phyloP scores from a whole-genome alignment of 1,284 basidiomycete species.

The Cerioporus squamosus region DNA sequence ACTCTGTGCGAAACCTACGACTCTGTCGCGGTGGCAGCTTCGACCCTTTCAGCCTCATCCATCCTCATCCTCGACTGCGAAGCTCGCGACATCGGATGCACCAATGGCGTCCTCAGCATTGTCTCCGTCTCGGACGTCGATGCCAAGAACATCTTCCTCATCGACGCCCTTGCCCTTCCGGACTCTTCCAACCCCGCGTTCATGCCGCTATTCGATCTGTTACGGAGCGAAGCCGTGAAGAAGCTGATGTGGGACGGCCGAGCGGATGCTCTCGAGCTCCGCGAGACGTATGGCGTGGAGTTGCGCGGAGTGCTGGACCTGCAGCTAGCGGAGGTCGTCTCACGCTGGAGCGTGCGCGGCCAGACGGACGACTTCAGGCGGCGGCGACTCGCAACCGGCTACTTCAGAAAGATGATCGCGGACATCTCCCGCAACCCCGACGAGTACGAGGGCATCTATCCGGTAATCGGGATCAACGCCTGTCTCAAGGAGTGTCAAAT shows the following conservation, averaged over 20 bases:
- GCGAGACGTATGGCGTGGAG: constrained; percentile 31
- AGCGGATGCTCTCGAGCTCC: constrained; percentile 46
- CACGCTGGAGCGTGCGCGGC: constrained; percentile 19
- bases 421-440: background rate
- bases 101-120: constrained; percentile 43
- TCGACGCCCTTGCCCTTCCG: constrained; percentile 40
- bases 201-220: constrained; percentile 31
- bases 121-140: constrained; percentile 44
- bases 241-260: constrained; percentile 53
- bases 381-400: constrained; percentile 31
- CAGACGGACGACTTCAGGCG: constrained; percentile 33
- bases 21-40: constrained; percentile 7
- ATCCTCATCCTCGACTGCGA: constrained; percentile 34
- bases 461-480: background rate
- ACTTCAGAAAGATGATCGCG: constrained; percentile 15
- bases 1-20: constrained; percentile 7
- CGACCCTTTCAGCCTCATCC: constrained; percentile 16
- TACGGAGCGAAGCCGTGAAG: constrained; percentile 33
- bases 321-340: constrained; percentile 40
- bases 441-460: background rate
- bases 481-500: background rate
- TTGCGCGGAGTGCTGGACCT: constrained; percentile 44
- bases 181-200: constrained; percentile 26
- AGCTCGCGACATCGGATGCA: constrained; percentile 42
- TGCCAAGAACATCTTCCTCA: constrained; percentile 43